A percentile compares a stretch with the other conserved stretches of the same genome.
phyloP scores from a whole-genome alignment of 257 asterid genomes.

The Avicennia marina region DNA sequence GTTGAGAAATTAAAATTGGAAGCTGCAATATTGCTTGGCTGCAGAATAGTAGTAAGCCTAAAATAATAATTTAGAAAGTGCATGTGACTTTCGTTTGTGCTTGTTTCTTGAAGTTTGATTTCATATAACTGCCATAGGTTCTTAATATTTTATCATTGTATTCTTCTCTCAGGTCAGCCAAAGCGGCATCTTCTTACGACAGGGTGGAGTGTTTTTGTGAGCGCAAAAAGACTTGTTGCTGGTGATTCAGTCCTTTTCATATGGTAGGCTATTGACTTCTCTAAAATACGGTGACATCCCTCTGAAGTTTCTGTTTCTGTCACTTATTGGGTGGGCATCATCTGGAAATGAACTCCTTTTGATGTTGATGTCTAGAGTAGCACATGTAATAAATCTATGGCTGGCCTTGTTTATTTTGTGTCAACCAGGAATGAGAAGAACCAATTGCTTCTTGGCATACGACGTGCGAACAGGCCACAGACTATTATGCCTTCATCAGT shows the following conservation, averaged over 20 bases:
- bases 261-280: constrained; percentile 38
- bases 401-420: neutral
- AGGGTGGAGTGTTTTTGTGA: constrained; percentile 83
- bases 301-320: neutral
- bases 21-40: no score
- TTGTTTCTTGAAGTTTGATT: constrained; percentile 8
- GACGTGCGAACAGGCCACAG: constrained; percentile 78
- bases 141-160: neutral
- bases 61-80: neutral
- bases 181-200: constrained; percentile 88
- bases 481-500: constrained; percentile 79
- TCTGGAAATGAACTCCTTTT: neutral
- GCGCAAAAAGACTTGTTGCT: constrained; percentile 77
- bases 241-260: constrained; percentile 84
- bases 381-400: neutral
- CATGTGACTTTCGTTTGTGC: neutral
- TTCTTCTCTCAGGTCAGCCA: constrained; percentile 62
- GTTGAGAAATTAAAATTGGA: no score
- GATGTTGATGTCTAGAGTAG: neutral
- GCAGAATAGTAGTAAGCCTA: no score
- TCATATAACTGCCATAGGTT: neutral
- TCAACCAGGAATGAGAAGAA: constrained; percentile 70
- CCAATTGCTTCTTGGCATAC: constrained; percentile 68
- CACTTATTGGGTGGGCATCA: neutral
- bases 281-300: neutral